Evolutionary conservation across 495 filamentous ascomycete genomes (phyloP), one percentile per base, ranked within the genome.

Genomic region (Trichoderma gamsii): DNA sequence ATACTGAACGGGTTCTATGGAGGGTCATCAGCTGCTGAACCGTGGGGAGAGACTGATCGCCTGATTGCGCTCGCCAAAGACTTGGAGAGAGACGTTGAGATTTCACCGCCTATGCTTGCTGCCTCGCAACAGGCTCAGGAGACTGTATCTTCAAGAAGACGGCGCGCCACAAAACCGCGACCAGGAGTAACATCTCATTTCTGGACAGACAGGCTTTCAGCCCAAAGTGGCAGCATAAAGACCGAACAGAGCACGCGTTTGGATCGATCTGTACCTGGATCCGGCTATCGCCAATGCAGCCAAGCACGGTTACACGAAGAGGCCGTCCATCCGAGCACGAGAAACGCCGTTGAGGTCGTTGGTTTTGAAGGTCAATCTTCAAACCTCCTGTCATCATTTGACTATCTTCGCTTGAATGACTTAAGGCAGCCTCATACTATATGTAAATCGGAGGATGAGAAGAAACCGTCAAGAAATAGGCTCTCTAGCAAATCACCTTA

Each of bases 11-110:
- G 63, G 18, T 3, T 12, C 63, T 1, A 65, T 3, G 63, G 8
- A 12, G 16, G 2, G 13, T 13, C 25, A 32, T 9, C 56, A 21
- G 0, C 16, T 65, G 32, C 63, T 15, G 16, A 21, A 8, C 35
- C 63, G 2, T 65, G 63, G 63, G 35, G 15, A 23, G 63, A 65
- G 25, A 65, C 63, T 15, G 63, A 65, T 43, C 63, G 63, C 7
- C 41, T 65, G 32, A 65, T 65, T n/a, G 63, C 35, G 13, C 63
- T 61, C 56, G 56, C 56, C 25, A 61, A 32, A 18, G 56, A 61
- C 56, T 32, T 61, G 56, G 56, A 61, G 56, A 32, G 56, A 32
- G 56, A 61, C 9, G 56, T 32, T 18, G 56, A 18, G 4, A 27
- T 61, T 13, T 23, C 25, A n/a, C 51, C 21, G 2, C 51, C 51